Base-by-base conservation (phyloP, 2,329 filamentous ascomycete species). In the Pseudogymnoascus sp. region DNA sequence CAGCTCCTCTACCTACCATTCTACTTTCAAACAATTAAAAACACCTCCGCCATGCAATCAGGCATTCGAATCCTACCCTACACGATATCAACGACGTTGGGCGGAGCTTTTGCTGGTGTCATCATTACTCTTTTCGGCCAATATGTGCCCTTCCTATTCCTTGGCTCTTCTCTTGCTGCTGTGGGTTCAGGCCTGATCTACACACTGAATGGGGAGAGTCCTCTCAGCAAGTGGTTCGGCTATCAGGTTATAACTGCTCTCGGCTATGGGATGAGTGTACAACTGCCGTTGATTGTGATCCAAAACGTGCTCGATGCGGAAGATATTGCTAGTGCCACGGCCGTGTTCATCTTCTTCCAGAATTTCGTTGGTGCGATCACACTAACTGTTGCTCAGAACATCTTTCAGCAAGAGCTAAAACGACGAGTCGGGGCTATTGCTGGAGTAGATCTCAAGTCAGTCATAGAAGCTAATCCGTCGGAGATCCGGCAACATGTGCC, bases 351-450 rank as follows among this genome's bases (percentile, higher is more conserved):
- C 46, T 88, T 90, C 74, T 85, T 84, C 75, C 85, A 89, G 70
- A 80, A 80, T 1, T 78, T 90, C 4, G 87, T 87, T 50, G 87
- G 86, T 4, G 85, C 88, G 2, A 74, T 90, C 31, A 83, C 84
- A 67, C 82, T 90, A 60, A 81, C 83, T 5, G 83, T 88, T 13
- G 83, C 83, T 0, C 85, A 90, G 72, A 84, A 86, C 21, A 80
- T 89, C 56, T 89, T 90, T 42, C 38, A 42, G 38, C 38, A 42
- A 42, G 38, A 42, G 38, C 38, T 42, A 42, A 42, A 42, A 42
- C 38, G 38, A 42, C 38, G 17, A 42, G 38, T 42, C 38, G 38
- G 38, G 38, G 38, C 38, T 42, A 42, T 42, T 42, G 38, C 38
- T 42, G 38, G 38, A 42, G 17, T 42, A 42, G 38, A 42, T 42